Evolutionary conservation across 2,329 filamentous ascomycete species (phyloP).

Genomic region (Cryphonectria carpinicola): DNA sequence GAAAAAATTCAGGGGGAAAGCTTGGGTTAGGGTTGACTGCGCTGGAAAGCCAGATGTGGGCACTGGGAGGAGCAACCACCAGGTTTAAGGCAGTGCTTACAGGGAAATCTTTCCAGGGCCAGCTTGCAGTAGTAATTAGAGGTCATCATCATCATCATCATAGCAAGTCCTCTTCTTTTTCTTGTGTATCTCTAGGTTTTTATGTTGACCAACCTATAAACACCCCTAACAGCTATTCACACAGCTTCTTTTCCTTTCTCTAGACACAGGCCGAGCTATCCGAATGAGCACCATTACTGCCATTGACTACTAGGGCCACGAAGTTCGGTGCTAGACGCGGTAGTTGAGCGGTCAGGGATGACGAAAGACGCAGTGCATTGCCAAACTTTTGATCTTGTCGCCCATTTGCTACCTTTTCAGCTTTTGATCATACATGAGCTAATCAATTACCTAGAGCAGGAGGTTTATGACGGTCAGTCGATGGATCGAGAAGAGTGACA

Average conservation of each 20-base stretch:
- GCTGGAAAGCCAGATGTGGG: too few relatives aligned
- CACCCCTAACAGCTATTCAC: too few relatives aligned
- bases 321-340: neutral
- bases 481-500: neutral
- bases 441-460: neutral
- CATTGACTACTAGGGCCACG: neutral
- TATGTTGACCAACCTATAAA: too few relatives aligned
- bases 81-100: neutral
- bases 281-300: neutral
- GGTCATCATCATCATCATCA: too few relatives aligned
- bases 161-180: too few relatives aligned
- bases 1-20: too few relatives aligned
- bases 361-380: neutral
- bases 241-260: neutral
- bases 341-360: neutral
- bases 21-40: too few relatives aligned
- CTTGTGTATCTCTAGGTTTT: too few relatives aligned
- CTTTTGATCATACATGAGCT: neutral
- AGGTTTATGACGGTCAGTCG: neutral
- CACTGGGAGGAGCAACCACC: neutral
- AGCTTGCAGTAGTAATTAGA: too few relatives aligned
- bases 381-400: neutral
- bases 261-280: neutral
- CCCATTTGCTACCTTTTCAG: neutral
- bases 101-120: too few relatives aligned